phyloP scores from a whole-genome alignment of 441 rosid species.

The Omphalea diandra region DNA sequence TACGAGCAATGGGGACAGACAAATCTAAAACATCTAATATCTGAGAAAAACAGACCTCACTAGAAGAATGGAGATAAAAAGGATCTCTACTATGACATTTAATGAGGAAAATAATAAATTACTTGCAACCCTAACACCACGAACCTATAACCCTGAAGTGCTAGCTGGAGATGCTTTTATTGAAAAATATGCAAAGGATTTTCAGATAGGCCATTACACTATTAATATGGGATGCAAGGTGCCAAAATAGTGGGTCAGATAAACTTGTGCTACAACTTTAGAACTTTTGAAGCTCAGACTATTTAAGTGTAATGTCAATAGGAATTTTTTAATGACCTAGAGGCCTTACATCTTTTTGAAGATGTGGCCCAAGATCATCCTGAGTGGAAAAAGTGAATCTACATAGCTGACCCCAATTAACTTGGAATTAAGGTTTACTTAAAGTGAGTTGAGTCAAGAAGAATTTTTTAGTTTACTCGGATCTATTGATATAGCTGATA shows the following conservation, averaged over 20 bases:
- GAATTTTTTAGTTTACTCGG: slow-evolving; percentile 70
- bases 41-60: not conserved
- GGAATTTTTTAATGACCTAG: too few species aligned
- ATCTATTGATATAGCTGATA: slow-evolving; percentile 82
- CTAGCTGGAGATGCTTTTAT: not conserved
- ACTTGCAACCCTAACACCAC: not conserved
- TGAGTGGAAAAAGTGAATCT: too few species aligned
- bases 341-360: too few species aligned
- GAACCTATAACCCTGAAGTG: not conserved
- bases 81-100: not conserved
- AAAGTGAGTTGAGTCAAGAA: too few species aligned
- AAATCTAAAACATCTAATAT: too few species aligned
- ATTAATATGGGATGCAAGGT: not conserved
- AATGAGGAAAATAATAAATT: not conserved
- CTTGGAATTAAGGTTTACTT: too few species aligned
- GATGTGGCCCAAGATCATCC: too few species aligned
- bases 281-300: not conserved
- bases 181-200: not conserved
- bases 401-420: too few species aligned
- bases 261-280: not conserved
- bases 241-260: not conserved
- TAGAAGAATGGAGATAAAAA: not conserved
- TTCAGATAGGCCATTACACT: not conserved
- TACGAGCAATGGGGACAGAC: too few species aligned
- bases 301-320: not conserved